Percentiles rank a stretch among this genome's conserved stretches.
phyloP scores from a whole-genome alignment of 2,329 filamentous ascomycete species.

The Phialemoniopsis sp. region DNA sequence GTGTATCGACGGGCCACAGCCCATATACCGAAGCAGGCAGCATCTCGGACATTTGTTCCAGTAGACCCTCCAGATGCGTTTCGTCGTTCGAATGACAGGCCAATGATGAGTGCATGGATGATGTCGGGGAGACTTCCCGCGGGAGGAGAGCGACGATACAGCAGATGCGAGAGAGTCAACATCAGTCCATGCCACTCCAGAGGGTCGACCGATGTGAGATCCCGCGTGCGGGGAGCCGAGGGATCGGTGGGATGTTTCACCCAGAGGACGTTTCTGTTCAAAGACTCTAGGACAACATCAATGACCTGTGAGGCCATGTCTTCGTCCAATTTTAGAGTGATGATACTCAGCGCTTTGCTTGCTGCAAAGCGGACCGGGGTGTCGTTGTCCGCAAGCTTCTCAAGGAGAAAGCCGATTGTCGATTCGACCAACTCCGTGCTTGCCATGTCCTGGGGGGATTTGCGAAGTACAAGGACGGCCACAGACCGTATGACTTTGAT shows the following conservation, averaged over 20 bases:
- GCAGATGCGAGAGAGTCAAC: constrained; percentile 78
- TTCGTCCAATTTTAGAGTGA: constrained; percentile 73
- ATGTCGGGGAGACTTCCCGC: constrained; percentile 66
- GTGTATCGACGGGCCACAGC: constrained; percentile 82
- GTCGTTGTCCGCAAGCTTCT: constrained; percentile 77
- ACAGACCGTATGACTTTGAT: constrained; percentile 83
- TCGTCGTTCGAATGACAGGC: constrained; percentile 84
- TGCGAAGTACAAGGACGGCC: constrained; percentile 60
- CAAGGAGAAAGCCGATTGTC: constrained; percentile 76
- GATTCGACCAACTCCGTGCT: constrained; percentile 65
- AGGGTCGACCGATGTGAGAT: constrained; percentile 73
- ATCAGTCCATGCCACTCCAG: constrained; percentile 91
- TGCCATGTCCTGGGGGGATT: constrained; percentile 32
- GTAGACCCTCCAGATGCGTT: constrained; percentile 79
- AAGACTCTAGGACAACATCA: constrained; percentile 75
- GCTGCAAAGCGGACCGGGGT: constrained; percentile 87
- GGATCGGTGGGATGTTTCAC: constrained; percentile 27
- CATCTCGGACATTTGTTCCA: constrained; percentile 88
- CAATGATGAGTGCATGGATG: constrained; percentile 71
- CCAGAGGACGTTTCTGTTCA: constrained; percentile 54
- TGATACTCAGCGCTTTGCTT: constrained; percentile 86
- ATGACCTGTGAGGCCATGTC: constrained; percentile 85
- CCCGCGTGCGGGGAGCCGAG: constrained; percentile 29
- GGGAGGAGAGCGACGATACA: constrained; percentile 81
- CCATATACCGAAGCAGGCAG: constrained; percentile 96